phyloP scores from a whole-genome alignment of 352 stramenopile species.

The Globisporangium paroecandrum region DNA sequence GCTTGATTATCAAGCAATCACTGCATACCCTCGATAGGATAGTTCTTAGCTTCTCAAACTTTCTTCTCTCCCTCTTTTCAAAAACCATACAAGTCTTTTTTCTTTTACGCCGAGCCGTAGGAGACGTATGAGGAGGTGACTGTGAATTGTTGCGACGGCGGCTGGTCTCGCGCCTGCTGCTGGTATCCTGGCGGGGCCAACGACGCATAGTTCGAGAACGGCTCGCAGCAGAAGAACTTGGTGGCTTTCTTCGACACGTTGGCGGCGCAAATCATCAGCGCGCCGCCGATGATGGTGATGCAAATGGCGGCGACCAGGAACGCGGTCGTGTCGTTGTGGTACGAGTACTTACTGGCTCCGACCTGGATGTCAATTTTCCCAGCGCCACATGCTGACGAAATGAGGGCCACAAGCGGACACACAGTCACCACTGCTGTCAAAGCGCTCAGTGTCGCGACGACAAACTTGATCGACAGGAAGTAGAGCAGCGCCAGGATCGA shows the following conservation, averaged over 20 bases:
- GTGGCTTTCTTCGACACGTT: constrained; percentile 37
- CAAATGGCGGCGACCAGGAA: constrained; percentile 27
- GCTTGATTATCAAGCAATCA: neutral
- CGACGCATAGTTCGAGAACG: constrained; percentile 21
- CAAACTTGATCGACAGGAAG: constrained; percentile 56
- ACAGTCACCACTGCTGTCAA: constrained; percentile 32
- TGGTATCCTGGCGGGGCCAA: neutral
- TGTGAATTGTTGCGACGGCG: constrained; percentile 5
- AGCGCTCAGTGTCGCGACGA: constrained; percentile 37
- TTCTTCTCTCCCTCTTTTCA: neutral
- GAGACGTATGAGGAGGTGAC: neutral
- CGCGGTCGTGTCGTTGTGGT: constrained; percentile 20
- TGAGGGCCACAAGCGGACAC: constrained; percentile 24
- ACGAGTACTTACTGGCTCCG: constrained; percentile 17
- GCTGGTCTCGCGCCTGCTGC: constrained; percentile 7
- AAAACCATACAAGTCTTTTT: neutral
- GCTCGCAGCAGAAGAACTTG: constrained; percentile 51
- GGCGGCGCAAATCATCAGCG: constrained; percentile 48
- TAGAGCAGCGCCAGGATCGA: constrained; percentile 71
- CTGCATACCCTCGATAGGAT: neutral
- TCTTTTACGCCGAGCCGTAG: constrained; percentile 5
- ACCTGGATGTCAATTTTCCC: constrained; percentile 21
- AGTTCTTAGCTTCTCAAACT: neutral
- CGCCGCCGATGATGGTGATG: constrained; percentile 45
- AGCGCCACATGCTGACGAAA: constrained; percentile 16